These are phyloP conservation scores for Solioccasus polychromus DNA, from an alignment of 768 basidiomycete species.

Conservation along the genomic window DNA sequence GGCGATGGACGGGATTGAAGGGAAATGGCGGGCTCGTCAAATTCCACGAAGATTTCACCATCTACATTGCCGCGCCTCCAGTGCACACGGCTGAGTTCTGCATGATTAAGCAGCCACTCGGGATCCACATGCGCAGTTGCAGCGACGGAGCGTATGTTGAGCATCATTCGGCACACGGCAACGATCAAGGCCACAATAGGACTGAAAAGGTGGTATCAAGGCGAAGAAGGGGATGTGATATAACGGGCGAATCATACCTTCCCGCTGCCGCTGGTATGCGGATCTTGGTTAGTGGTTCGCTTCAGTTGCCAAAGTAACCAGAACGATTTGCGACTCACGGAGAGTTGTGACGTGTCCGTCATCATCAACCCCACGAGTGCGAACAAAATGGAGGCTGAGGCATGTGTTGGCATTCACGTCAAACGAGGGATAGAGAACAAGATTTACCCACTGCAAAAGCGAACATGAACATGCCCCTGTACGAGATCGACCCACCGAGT, in stretches of 20 bases:
- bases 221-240: neutral
- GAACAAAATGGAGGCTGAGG: constrained; percentile 2
- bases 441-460: constrained; percentile 3
- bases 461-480: constrained; percentile 15
- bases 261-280: neutral
- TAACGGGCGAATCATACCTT: neutral
- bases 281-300: neutral
- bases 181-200: constrained; percentile 4
- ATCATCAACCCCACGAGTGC: constrained; percentile 6
- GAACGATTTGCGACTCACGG: neutral
- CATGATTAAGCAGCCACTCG: constrained; percentile 42
- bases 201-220: constrained; percentile 1
- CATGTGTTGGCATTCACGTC: neutral
- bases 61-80: constrained; percentile 6
- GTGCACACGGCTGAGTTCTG: constrained; percentile 41
- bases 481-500: neutral
- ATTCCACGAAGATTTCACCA: constrained; percentile 9
- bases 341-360: constrained; percentile 8
- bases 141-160: constrained; percentile 42
- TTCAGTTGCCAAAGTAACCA: neutral
- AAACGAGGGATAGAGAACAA: neutral
- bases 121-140: constrained; percentile 38
- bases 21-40: neutral
- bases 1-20: too few species aligned
- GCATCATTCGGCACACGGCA: constrained; percentile 36